Evolutionary conservation across 768 basidiomycete species (phyloP).

Genomic region (Lentinus brumalis): DNA sequence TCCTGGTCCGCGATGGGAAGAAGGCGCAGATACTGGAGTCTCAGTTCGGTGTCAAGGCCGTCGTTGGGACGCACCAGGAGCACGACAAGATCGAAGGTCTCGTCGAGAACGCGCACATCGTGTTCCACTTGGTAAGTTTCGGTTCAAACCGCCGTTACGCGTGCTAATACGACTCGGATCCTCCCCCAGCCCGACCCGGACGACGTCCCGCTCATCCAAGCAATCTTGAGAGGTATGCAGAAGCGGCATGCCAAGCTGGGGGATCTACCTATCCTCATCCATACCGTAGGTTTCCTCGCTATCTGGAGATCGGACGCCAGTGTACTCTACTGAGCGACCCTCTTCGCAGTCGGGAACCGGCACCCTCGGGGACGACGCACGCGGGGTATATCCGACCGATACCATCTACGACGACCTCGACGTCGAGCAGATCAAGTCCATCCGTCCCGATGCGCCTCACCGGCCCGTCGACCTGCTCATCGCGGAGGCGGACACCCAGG

Average conservation of each 20-base stretch:
- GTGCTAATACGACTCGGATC: not conserved
- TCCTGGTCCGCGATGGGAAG: constrained; percentile 5
- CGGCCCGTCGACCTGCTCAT: constrained; percentile 52
- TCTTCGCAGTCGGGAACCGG: constrained; percentile 32
- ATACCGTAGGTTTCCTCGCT: constrained; percentile 49
- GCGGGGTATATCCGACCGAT: constrained; percentile 41
- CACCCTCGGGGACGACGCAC: constrained; percentile 46
- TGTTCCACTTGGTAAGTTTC: constrained; percentile 20
- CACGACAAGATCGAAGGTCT: constrained; percentile 38
- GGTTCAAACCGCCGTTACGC: too few species aligned
- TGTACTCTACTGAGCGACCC: not conserved
- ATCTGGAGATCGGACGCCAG: not conserved
- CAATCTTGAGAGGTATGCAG: constrained; percentile 55
- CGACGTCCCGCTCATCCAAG: constrained; percentile 43
- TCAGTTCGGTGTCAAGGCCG: constrained; percentile 23
- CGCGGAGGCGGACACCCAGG: constrained; percentile 50
- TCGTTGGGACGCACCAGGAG: constrained; percentile 33
- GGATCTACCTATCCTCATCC: constrained; percentile 51
- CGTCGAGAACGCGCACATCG: constrained; percentile 46
- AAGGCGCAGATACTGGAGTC: constrained; percentile 11
- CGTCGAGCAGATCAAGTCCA: constrained; percentile 43
- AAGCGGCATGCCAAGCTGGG: constrained; percentile 44
- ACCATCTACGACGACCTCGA: constrained; percentile 53
- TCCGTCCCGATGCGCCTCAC: constrained; percentile 49
- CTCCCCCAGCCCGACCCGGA: constrained; percentile 47